phyloP scores from a whole-genome alignment of 2,329 filamentous ascomycete genomes.

The Xylariaceae sp. region DNA sequence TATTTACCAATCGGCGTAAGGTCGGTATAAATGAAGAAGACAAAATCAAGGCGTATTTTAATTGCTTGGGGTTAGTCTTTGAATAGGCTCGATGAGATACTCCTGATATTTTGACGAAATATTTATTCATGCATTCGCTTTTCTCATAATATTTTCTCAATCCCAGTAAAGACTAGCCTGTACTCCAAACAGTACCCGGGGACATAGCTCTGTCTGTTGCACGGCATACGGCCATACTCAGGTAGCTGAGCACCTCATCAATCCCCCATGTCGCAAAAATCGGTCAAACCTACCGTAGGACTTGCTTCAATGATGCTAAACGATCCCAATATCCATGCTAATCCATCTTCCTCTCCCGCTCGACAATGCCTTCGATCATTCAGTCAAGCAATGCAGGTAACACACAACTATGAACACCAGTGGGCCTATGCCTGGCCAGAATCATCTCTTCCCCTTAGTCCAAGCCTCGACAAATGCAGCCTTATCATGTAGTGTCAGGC shows the following conservation, averaged over 20 bases:
- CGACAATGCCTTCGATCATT: constrained; percentile 1
- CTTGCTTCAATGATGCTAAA: not conserved
- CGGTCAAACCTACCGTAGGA: no score
- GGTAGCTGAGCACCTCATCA: no score
- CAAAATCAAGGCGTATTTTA: constrained; percentile 2
- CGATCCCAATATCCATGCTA: not conserved
- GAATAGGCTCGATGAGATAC: not conserved
- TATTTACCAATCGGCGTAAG: constrained; percentile 7
- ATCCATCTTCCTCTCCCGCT: not conserved
- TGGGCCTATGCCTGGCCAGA: not conserved
- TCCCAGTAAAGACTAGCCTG: no score
- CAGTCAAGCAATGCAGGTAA: not conserved
- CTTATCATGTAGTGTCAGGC: constrained; percentile 83
- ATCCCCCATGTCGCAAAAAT: no score
- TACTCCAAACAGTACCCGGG: no score
- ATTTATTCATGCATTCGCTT: no score
- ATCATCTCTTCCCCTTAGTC: constrained; percentile 48
- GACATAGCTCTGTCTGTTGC: no score
- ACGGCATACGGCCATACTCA: no score
- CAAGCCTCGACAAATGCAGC: constrained; percentile 77
- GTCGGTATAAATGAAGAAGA: constrained; percentile 1
- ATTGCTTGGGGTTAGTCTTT: not conserved
- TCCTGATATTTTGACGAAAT: no score
- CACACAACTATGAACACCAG: not conserved
- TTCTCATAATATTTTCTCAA: no score